Evolutionary conservation across 768 basidiomycete species (phyloP).

Genomic region (Galerina marginata): DNA sequence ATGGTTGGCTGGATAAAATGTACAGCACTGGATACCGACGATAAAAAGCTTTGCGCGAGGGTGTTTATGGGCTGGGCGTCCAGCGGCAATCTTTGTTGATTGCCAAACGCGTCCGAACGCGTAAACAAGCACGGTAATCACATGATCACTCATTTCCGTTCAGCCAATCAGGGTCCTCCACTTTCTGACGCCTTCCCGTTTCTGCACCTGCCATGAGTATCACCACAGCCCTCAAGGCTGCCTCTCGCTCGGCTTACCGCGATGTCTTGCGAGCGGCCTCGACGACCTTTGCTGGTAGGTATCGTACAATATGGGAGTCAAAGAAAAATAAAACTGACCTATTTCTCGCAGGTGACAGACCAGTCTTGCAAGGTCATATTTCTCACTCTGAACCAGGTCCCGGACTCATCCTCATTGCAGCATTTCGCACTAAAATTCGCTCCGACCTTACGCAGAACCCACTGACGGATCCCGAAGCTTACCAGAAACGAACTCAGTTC

Average conservation of each 20-base stretch:
- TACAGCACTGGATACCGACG: not conserved
- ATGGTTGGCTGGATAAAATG: not conserved
- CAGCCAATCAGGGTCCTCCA: conserved; percentile 31
- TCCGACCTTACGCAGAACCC: conserved; percentile 51
- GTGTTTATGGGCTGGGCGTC: conserved; percentile 10
- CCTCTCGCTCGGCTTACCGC: conserved; percentile 78
- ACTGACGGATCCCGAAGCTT: conserved; percentile 50
- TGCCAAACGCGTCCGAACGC: conserved; percentile 21
- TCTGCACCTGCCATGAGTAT: conserved; percentile 51
- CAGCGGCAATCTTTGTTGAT: conserved; percentile 26
- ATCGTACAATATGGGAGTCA: not conserved
- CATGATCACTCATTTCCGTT: conserved; percentile 22
- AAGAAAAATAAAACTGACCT: not conserved
- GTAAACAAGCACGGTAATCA: conserved; percentile 24
- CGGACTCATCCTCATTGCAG: conserved; percentile 41
- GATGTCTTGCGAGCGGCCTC: conserved; percentile 70
- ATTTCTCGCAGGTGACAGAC: conserved; percentile 54
- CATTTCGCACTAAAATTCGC: conserved; percentile 76
- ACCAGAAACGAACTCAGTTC: conserved; percentile 60
- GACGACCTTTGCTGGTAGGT: conserved; percentile 67
- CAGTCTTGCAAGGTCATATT: conserved; percentile 55
- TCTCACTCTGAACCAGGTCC: not conserved
- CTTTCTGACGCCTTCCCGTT: conserved; percentile 23
- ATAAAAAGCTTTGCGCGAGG: conserved; percentile 1
- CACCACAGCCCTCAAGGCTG: conserved; percentile 59